These are phyloP conservation scores for Erucastrum elatum DNA, from an alignment of 345 rosid genomes.

Conservation along the genomic window DNA sequence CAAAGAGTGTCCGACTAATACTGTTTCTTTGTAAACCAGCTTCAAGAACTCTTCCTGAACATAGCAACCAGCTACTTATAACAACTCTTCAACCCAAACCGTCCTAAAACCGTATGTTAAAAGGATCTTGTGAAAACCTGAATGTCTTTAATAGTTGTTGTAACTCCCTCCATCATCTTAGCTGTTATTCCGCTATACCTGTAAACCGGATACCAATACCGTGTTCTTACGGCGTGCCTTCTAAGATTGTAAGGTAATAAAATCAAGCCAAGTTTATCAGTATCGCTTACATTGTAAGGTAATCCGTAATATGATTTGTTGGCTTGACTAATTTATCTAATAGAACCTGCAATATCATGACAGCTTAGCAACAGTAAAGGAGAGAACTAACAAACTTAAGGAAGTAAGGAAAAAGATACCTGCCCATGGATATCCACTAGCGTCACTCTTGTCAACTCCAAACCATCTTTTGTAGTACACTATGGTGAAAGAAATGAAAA, in stretches of 20 bases:
- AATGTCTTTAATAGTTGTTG: slow-evolving; percentile 77
- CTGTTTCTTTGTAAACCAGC: slow-evolving; percentile 79
- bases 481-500: slow-evolving; percentile 31
- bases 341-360: slow-evolving; percentile 56
- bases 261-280: not conserved
- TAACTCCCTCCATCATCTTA: slow-evolving; percentile 75
- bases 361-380: slow-evolving; percentile 1
- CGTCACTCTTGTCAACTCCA: slow-evolving; percentile 88
- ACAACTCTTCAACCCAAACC: not conserved
- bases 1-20: slow-evolving; percentile 95
- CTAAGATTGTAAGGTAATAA: not conserved
- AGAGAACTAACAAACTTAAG: not conserved
- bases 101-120: not conserved
- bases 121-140: slow-evolving; percentile 51
- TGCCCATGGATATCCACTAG: slow-evolving; percentile 79
- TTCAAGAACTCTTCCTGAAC: slow-evolving; percentile 75
- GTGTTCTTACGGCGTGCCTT: not conserved
- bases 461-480: slow-evolving; percentile 85
- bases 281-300: slow-evolving; percentile 73
- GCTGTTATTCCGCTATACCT: slow-evolving; percentile 93
- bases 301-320: slow-evolving; percentile 68
- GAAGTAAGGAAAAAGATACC: slow-evolving; percentile 46
- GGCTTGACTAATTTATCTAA: slow-evolving; percentile 92
- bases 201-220: slow-evolving; percentile 33
- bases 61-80: slow-evolving; percentile 30